Conservation (phyloP, 257 asterid species). For the Solanum pimpinellifolium region DNA sequence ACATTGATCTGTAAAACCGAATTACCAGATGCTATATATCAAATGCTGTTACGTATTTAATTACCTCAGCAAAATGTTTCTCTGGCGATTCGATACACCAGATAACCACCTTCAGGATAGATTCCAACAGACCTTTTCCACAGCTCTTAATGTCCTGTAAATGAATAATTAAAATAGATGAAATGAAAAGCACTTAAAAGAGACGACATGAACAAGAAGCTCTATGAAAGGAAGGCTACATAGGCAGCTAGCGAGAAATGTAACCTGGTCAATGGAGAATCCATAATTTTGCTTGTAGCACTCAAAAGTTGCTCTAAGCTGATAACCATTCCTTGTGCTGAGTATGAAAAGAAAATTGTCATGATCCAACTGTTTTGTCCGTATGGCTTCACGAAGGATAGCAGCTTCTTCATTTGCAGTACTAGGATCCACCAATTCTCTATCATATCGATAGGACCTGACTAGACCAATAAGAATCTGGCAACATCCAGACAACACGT, state of each 20-base stretch:
- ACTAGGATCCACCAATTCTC: slow-evolving; percentile 37
- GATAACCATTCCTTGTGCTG: slow-evolving; percentile 53
- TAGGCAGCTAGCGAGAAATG: background rate
- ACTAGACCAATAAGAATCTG: slow-evolving; percentile 60
- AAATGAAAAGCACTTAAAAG: background rate
- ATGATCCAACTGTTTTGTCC: slow-evolving; percentile 27
- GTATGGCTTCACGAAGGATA: slow-evolving; percentile 37
- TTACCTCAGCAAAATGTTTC: slow-evolving; percentile 84
- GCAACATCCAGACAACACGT: background rate
- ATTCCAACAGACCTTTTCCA: slow-evolving; percentile 47
- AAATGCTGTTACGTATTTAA: background rate
- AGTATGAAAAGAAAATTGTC: slow-evolving; percentile 42
- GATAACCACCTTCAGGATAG: slow-evolving; percentile 42
- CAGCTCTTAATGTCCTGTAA: slow-evolving; percentile 47
- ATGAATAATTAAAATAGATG: background rate
- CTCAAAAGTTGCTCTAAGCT: slow-evolving; percentile 62
- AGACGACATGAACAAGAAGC: background rate
- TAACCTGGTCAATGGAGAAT: slow-evolving; percentile 51
- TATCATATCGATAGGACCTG: slow-evolving; percentile 66
- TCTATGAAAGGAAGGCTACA: background rate
- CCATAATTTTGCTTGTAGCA: slow-evolving; percentile 41
- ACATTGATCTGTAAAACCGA: background rate
- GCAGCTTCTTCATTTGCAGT: slow-evolving; percentile 52
- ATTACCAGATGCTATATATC: background rate
- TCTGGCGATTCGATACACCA: slow-evolving; percentile 70